Conservation (phyloP, 768 basidiomycete genomes). For the Rhodotorula sphaerocarpa region DNA sequence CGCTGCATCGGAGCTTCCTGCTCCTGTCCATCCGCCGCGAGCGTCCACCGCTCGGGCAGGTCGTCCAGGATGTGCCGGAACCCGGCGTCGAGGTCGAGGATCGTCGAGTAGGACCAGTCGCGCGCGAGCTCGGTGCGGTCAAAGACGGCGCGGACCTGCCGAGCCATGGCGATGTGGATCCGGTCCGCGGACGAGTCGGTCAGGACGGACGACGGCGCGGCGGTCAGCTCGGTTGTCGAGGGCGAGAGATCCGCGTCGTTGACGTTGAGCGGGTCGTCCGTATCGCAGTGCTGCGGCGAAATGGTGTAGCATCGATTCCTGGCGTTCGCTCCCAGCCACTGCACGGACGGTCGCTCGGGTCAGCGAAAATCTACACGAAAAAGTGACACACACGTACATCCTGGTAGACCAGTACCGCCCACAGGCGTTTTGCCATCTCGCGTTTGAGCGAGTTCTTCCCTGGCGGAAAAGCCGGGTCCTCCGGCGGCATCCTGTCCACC, state of each 20-base stretch:
- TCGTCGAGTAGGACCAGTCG: conserved; percentile 13
- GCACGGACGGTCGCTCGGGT: no score
- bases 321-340: conserved; percentile 33
- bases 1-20: conserved; percentile 31
- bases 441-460: conserved; percentile 32
- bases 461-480: conserved; percentile 33
- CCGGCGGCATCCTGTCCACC: conserved; percentile 27
- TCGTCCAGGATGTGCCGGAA: conserved; percentile 29
- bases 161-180: conserved; percentile 31
- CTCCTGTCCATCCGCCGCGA: conserved; percentile 20
- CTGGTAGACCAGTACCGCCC: conserved; percentile 33
- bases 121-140: conserved; percentile 25
- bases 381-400: conserved; percentile 28
- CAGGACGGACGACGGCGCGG: conserved; percentile 26
- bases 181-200: conserved; percentile 34
- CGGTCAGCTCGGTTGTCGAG: conserved; percentile 8
- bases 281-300: conserved; percentile 30
- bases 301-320: conserved; percentile 25
- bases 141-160: conserved; percentile 33
- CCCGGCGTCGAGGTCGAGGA: conserved; percentile 33
- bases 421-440: conserved; percentile 33
- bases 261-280: conserved; percentile 34
- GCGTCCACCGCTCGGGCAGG: conserved; percentile 31
- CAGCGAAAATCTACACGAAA: neutral
- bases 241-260: conserved; percentile 33